Base-by-base conservation (phyloP, 768 basidiomycete species). In the Suillus bovinus region DNA sequence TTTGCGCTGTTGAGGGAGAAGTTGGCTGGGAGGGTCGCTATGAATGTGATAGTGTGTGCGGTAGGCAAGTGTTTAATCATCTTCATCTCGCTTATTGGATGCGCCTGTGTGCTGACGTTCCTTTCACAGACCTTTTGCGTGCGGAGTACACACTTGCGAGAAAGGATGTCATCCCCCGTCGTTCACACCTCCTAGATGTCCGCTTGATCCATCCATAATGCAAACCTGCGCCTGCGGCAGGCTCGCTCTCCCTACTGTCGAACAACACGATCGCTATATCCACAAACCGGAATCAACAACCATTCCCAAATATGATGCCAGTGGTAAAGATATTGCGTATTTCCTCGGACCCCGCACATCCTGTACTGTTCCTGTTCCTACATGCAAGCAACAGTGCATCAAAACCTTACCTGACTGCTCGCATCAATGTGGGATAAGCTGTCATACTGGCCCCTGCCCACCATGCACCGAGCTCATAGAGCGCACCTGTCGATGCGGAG, bases 401-500 rank as follows among this genome's bases (percentile, higher is more conserved):
- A 92, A 87, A 68, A 78, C 80, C 0, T 83, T 87, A 14, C 71
- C 78, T 8, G 74, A 76, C 4, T 99, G 97, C 68, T 83, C 81
- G 0, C 97, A 99, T 72, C 73, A 77, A 5, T 99, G 97, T 70
- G 76, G 80, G 14, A 72, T 71, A 0, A 77, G 68, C 11, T 99
- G 97, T 69, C 96, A 99, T 70, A 77, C 76, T 20, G 93, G 90
- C 1, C 73, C 82, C 0, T 99, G 96, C 68, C 89, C 90, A 0
- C 91, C 94, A 0, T 99, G 96, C 74, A 71, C 75, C 1, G 84
- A 90, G 56, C 76, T 79, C 50, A 81, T 95, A 46, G 82, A 86
- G 5, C 80, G 89, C 7, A 90, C 91, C 4, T 99, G 97, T 72
- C 83, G 97, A 34, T 99, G 97, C 64, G 96, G 95, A 0, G 79